Conservation (phyloP, 2,329 filamentous ascomycete genomes). For the Nannizziopsis arthrosporioides region DNA sequence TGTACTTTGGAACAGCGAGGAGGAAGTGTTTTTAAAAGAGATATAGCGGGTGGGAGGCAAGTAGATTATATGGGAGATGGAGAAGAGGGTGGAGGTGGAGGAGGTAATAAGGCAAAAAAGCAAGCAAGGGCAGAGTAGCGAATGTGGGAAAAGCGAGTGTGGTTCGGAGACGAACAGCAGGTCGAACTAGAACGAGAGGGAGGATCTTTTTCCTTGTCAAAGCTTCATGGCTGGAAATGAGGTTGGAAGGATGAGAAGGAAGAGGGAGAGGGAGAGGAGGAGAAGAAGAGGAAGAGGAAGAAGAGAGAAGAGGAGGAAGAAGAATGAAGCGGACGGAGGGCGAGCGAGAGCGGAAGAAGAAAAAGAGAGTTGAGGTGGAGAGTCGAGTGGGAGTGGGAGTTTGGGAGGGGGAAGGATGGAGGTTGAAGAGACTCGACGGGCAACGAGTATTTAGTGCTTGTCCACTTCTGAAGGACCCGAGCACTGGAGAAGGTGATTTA, state of each 20-base stretch:
- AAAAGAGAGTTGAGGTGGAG: slow-evolving; percentile 5
- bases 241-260: not conserved
- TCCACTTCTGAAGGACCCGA: no score
- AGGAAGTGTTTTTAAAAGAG: no score
- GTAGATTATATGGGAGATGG: slow-evolving; percentile 6
- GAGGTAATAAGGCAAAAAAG: slow-evolving; percentile 8
- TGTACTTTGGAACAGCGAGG: not conserved
- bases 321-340: slow-evolving; percentile 12
- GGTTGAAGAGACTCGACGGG: no score
- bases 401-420: no score
- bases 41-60: not conserved
- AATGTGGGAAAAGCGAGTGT: slow-evolving; percentile 25
- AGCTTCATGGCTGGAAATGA: slow-evolving; percentile 8
- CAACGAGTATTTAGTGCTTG: no score
- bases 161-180: slow-evolving; percentile 10
- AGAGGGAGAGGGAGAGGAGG: slow-evolving; percentile 15
- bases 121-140: not conserved
- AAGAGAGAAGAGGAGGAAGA: slow-evolving; percentile 17
- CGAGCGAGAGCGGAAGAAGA: slow-evolving; percentile 10
- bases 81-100: not conserved
- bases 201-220: slow-evolving; percentile 1
- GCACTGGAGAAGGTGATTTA: no score
- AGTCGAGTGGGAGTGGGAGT: not conserved
- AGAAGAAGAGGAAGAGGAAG: slow-evolving; percentile 17
- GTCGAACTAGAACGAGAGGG: slow-evolving; percentile 10